Conservation (phyloP, 140 eudicot species). For the Bidens hawaiensis region DNA sequence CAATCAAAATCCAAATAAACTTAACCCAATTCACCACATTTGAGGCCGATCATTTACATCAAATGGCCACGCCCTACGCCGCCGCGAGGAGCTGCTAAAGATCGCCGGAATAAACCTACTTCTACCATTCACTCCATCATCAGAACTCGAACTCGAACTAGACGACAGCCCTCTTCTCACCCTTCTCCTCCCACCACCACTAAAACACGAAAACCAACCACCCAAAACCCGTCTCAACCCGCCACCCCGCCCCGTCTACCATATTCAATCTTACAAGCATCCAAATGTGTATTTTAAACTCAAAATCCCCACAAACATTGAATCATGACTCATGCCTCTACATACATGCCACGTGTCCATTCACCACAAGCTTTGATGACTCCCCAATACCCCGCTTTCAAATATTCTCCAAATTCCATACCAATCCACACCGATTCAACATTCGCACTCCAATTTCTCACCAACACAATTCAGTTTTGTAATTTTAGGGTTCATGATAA, state of each 20-base stretch:
- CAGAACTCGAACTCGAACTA: conserved; percentile 41
- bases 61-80: conserved; percentile 39
- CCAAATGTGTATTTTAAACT: too few species aligned
- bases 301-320: too few species aligned
- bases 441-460: too few species aligned
- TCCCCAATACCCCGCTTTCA: too few species aligned
- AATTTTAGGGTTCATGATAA: too few species aligned
- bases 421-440: too few species aligned
- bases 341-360: too few species aligned
- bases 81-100: conserved; percentile 31
- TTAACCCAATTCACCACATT: conserved; percentile 33
- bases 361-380: too few species aligned
- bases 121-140: conserved; percentile 34
- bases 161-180: conserved; percentile 21
- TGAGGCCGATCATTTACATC: conserved; percentile 37
- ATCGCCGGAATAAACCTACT: conserved; percentile 41
- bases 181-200: conserved; percentile 34
- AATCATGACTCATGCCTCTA: too few species aligned
- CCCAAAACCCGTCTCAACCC: conserved; percentile 25
- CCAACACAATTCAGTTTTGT: too few species aligned
- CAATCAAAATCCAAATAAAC: neutral
- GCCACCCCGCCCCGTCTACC: neutral
- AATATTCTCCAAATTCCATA: too few species aligned
- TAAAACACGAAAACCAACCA: conserved; percentile 44
- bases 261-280: too few species aligned